Conservation (phyloP, 129 eudicot genomes). For the Rutidosis leptorrhynchoides region DNA sequence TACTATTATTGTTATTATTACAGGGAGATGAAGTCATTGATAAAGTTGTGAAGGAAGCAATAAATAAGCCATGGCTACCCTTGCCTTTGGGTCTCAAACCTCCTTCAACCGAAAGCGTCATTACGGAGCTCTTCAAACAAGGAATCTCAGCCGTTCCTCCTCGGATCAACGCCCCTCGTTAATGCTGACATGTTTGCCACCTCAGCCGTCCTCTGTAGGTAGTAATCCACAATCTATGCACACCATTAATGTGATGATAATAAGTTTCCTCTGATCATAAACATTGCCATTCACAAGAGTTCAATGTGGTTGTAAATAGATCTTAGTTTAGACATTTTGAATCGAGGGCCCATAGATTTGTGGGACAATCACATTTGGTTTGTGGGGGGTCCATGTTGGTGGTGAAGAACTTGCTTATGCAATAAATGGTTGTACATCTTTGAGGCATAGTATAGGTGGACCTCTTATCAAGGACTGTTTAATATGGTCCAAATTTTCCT, state of each 20-base stretch:
- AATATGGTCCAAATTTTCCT: slow-evolving; percentile 29
- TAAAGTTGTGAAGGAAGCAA: slow-evolving; percentile 80
- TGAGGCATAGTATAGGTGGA: slow-evolving; percentile 19
- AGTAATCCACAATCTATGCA: slow-evolving; percentile 2
- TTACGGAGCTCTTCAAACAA: slow-evolving; percentile 65
- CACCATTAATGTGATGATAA: slow-evolving; percentile 30
- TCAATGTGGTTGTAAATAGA: slow-evolving; percentile 45
- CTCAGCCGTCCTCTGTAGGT: neutral
- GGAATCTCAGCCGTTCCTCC: slow-evolving; percentile 68
- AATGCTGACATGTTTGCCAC: slow-evolving; percentile 32
- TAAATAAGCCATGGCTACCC: slow-evolving; percentile 85
- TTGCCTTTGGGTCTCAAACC: slow-evolving; percentile 82
- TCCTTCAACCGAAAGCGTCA: slow-evolving; percentile 72
- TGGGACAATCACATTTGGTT: slow-evolving; percentile 21
- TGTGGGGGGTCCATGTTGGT: slow-evolving; percentile 30
- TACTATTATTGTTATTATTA: slow-evolving; percentile 22
- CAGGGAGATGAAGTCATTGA: slow-evolving; percentile 83
- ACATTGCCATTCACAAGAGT: slow-evolving; percentile 25
- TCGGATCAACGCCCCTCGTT: slow-evolving; percentile 34
- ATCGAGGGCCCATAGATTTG: slow-evolving; percentile 24
- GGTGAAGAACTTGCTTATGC: slow-evolving; percentile 32
- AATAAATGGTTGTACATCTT: slow-evolving; percentile 31
- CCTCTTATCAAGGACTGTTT: slow-evolving; percentile 12
- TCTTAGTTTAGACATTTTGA: slow-evolving; percentile 20
- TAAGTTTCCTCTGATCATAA: slow-evolving; percentile 27